phyloP scores from a whole-genome alignment of 176 grass and related monocot genomes.

The Oryza meridionalis region DNA sequence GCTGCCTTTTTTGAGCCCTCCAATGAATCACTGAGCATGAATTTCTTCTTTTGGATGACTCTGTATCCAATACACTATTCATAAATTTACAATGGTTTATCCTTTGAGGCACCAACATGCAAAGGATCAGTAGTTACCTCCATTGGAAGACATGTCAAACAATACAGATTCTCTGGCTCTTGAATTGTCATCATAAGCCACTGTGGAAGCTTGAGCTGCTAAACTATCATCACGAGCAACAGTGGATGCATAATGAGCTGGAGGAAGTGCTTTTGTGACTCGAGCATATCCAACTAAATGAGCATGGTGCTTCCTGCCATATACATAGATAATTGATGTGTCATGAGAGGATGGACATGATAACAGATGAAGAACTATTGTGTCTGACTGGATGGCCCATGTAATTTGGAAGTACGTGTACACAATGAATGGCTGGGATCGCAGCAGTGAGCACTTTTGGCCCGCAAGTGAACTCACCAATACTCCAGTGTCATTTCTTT shows the following conservation, averaged over 20 bases:
- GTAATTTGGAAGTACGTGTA: neutral
- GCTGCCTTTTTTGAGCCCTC: constrained; percentile 42
- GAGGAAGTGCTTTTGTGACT: neutral
- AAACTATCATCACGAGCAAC: constrained; percentile 26
- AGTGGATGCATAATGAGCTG: constrained; percentile 36
- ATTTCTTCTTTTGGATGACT: constrained; percentile 30
- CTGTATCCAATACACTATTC: constrained; percentile 30
- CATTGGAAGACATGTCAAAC: constrained; percentile 35
- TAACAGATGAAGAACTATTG: neutral
- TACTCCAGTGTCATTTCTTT: constrained; percentile 60
- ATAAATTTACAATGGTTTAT: constrained; percentile 17
- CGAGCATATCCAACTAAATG: constrained; percentile 24
- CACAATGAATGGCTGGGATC: neutral
- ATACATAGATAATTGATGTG: constrained; percentile 22
- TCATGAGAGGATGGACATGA: neutral
- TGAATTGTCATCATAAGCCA: neutral
- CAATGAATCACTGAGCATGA: neutral
- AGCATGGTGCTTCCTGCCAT: constrained; percentile 38
- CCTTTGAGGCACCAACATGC: neutral
- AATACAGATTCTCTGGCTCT: constrained; percentile 25
- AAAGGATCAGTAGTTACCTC: constrained; percentile 30
- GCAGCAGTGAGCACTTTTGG: neutral
- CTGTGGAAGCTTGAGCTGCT: constrained; percentile 16
- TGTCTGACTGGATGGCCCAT: constrained; percentile 12
- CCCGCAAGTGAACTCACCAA: constrained; percentile 42